phyloP scores from a whole-genome alignment of 2,329 filamentous ascomycete species.

The Corinectria fuckeliana region DNA sequence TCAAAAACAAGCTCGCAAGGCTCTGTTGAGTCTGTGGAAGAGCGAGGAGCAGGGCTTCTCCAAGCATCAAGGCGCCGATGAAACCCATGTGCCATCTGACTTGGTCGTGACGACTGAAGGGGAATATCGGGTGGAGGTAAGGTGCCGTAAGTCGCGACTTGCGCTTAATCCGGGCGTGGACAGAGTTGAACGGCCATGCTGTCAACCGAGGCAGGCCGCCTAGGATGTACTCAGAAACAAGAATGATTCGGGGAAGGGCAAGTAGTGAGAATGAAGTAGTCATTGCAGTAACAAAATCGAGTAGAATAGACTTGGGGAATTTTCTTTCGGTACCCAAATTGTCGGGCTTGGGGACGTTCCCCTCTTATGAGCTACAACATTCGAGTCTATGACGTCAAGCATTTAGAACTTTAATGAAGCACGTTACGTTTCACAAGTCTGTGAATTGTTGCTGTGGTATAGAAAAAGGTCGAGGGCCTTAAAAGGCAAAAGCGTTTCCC shows the following conservation, averaged over 20 bases:
- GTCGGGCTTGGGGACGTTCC: too few species aligned
- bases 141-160: neutral
- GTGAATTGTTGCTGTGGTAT: too few species aligned
- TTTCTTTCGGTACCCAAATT: too few species aligned
- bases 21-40: neutral
- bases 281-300: too few species aligned
- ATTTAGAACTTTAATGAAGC: too few species aligned
- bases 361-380: too few species aligned
- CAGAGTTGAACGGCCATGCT: neutral
- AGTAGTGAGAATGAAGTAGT: too few species aligned
- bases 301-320: too few species aligned
- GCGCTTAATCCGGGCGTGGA: neutral
- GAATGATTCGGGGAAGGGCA: neutral
- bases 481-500: too few species aligned
- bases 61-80: neutral
- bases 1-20: neutral
- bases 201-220: neutral
- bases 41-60: neutral
- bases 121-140: neutral
- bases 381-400: too few species aligned
- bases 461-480: too few species aligned
- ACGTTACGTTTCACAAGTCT: too few species aligned
- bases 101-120: neutral
- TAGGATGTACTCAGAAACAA: neutral
- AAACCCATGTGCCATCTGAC: neutral